A percentile compares a stretch with the other conserved stretches of the same genome.
phyloP scores from a whole-genome alignment of 73 alveolate genomes.

The Paramecium sonneborni region DNA sequence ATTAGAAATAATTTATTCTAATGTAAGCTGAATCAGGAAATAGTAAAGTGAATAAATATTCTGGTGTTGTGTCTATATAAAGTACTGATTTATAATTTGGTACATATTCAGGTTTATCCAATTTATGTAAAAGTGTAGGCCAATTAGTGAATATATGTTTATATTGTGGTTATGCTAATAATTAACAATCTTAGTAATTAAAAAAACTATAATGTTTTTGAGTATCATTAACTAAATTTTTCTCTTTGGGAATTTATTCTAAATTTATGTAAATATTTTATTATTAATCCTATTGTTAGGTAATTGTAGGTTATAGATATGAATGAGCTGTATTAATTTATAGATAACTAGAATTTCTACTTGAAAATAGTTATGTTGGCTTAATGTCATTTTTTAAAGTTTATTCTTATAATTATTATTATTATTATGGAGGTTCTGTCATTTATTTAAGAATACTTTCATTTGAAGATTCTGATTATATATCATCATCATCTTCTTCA shows the following conservation, averaged over 20 bases:
- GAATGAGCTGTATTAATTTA: not conserved
- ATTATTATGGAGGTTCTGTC: not conserved
- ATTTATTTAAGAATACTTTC: not conserved
- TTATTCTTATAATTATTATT: not conserved
- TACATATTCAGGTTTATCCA: conserved; percentile 2
- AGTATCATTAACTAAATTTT: not conserved
- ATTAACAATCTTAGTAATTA: conserved; percentile 9
- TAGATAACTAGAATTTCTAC: not conserved
- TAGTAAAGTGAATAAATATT: not conserved
- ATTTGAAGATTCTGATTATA: conserved; percentile 26
- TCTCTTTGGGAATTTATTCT: not conserved
- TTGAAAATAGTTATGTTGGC: not conserved
- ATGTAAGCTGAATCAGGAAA: conserved; percentile 37
- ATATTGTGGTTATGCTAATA: not conserved
- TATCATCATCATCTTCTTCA: not conserved
- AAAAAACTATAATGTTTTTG: not conserved
- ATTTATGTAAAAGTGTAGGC: conserved; percentile 27
- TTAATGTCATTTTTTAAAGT: not conserved
- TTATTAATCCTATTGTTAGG: not conserved
- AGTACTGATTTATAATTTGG: not conserved
- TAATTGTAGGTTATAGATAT: not conserved
- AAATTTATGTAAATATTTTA: no score
- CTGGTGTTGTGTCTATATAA: not conserved
- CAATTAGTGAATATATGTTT: conserved; percentile 30
- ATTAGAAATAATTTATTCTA: not conserved